Evolutionary conservation across 2,329 filamentous ascomycete genomes (phyloP).

Genomic region (Lasiodiplodia sp.): DNA sequence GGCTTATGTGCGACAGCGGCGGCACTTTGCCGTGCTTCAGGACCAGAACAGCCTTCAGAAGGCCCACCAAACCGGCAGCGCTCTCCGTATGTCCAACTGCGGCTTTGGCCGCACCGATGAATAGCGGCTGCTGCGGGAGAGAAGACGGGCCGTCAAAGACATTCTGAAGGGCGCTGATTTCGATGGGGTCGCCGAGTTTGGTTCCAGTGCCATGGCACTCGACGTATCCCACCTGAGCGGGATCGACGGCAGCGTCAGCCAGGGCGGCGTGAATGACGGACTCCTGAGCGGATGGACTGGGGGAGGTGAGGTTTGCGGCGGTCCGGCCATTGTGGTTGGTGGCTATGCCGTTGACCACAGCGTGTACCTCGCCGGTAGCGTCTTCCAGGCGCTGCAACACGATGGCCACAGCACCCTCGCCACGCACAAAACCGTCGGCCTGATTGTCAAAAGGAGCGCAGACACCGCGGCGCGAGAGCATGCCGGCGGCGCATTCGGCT

Average conservation of each 20-base stretch:
- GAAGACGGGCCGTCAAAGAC: background rate
- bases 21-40: constrained; percentile 45
- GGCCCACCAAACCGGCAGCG: constrained; percentile 40
- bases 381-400: constrained; percentile 57
- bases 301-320: constrained; percentile 50
- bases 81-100: constrained; percentile 51
- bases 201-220: constrained; percentile 39
- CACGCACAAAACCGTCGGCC: constrained; percentile 70
- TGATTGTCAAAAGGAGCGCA: constrained; percentile 54
- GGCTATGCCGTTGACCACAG: constrained; percentile 52
- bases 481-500: constrained; percentile 34
- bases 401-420: constrained; percentile 66
- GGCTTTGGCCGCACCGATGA: constrained; percentile 39
- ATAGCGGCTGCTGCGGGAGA: background rate
- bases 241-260: constrained; percentile 43
- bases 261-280: constrained; percentile 47
- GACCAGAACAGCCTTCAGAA: constrained; percentile 46
- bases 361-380: constrained; percentile 60
- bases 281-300: constrained; percentile 45
- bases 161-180: constrained; percentile 29
- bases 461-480: constrained; percentile 41
- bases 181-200: constrained; percentile 11
- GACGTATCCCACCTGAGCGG: constrained; percentile 32
- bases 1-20: constrained; percentile 36
- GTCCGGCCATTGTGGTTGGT: constrained; percentile 58